Evolutionary conservation across 2,329 filamentous ascomycete species (phyloP), one percentile per base, ranked within the genome.

Genomic region (Clarireedia homoeocarpa): DNA sequence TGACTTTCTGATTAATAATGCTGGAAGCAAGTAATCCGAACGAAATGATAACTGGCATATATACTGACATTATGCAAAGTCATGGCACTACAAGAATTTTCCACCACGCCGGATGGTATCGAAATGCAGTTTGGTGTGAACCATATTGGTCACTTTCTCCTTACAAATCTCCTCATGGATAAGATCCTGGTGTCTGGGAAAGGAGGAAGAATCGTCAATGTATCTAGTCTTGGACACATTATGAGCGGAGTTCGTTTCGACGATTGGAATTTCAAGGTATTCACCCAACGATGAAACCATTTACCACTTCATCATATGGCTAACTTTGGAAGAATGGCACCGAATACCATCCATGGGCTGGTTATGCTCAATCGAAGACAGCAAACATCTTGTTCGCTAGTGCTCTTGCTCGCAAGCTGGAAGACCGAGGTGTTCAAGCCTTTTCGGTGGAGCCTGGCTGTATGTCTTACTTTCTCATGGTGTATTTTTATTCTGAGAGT

Each of bases 111-210:
- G n/a, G 76, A 79, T 57, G 76, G 75, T 20, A 74, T 73, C 61
- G 78, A 82, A 60, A 63, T 66, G 0, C 77, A 82, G 57, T 75
- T 82, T 20, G 78, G 72, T 45, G 74, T 71, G 9, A 81, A 81
- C 63, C 74, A 82, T 61, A 67, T 83, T 3, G 72, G 69, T 14
- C 76, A 80, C 61, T 82, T 82, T 67, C 71, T 81, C 0, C 71
- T 82, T 17, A 77, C 79, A 57, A 69, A 78, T 26, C 71, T 80
- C 0, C 69, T 83, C 2, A 36, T 65, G 45, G 54, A 52, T 0
- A 60, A 59, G 24, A 42, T 60, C 2, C 24, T 54, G 2, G 39
- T 51, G 9, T 27, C 53, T 5, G 23, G 40, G 2, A 36, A 58
- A 5, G 39, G 52, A 27, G 55, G 58, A 4, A 52, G 57, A 1